Evolutionary conservation across 2,329 filamentous ascomycete species (phyloP), one percentile per base, ranked within the genome.

Genomic region (Colletotrichum ledebouriae): DNA sequence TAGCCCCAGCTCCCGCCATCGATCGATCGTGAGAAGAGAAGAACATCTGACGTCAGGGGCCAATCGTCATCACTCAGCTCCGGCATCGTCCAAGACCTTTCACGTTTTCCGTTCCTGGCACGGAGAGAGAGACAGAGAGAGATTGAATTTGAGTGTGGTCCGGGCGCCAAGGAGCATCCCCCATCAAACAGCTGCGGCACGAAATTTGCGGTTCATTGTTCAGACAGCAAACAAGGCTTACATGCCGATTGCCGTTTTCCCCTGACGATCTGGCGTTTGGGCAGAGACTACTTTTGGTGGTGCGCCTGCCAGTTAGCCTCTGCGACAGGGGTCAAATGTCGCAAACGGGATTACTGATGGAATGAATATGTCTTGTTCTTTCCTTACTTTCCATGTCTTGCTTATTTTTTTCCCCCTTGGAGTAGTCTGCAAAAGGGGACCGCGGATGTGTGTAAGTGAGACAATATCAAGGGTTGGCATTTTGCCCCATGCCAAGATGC

Each of bases 141-240:
- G 17, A 47, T 20, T 37, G 39, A 56, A 17, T 65, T 68, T 68
- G 61, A 49, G 49, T 68, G 65, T 68, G 49, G 55, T 68, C 65
- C 63, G 52, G 56, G 56, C 62, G 60, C 37, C 34, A 20, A 29
- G 25, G 1, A 37, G 52, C 34, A 41, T 41, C 33, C 33, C 25
- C 34, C 13, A n/a, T n/a, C 25, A n/a, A 34, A 34, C 15, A 29
- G 49, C 29, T 53, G 49, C 17, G 13, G 29, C 9, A 7, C 29
- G 29, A 29, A 29, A 1, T 29, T 29, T 29, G 7, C 9, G 6
- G 6, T 29, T 7, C 29, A 7, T 29, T 17, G 25, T 52, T 11
- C 37, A 39, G 37, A 15, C 13, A 39, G 29, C 29, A 29, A 29
- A 29, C 7, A 1, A 7, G 29, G 29, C 29, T 29, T 9, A 29